Evolutionary conservation across 2,329 filamentous ascomycete genomes (phyloP), one percentile per base, ranked within the genome.

Genomic region (Epichloe brachyelytri): DNA sequence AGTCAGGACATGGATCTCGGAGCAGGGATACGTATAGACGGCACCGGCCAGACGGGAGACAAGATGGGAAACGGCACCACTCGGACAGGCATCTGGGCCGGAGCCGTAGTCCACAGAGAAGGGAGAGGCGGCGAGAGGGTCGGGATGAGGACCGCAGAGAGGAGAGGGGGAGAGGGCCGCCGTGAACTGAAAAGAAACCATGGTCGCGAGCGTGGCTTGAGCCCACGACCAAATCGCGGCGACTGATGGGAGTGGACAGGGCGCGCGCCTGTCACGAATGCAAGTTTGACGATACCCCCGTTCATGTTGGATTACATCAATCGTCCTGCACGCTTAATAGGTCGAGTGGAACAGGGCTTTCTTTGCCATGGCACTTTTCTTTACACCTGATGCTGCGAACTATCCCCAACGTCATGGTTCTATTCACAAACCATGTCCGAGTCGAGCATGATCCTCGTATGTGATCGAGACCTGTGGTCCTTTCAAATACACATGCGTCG

Each of bases 81-180:
- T 39, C 48, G 33, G 39, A 51, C 30, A 43, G 44, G 26, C 39
- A 39, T 47, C 17, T 39, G 26, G 50, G 51, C 10, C 47, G 54
- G 17, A 56, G 48, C 15, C 48, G 48, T n/a, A 49, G 48, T 22
- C 40, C 48, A 20, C 34, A 47, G 11, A 17, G 48, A 12, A 54
- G 56, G n/a, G 56, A 59, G 26, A 51, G 56, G 48, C 56, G 56
- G 50, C 58, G 54, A 51, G 59, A 62, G 3, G 45, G 15, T 11
- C 30, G 59, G 6, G 12, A 33, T 15, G 50, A 43, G 14, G 37
- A 34, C 14, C 38, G 38, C 26, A 39, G 49, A 22, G 44, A n/a
- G 8, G 43, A 22, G 4, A 58, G 10, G 60, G 60, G 58, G 58
- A 2, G 58, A 55, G 15, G 58, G 58, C 11, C 51, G 57, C 30